Percentiles rank a stretch among this genome's conserved stretches.
These are phyloP conservation scores for Nannizzia gypsea DNA, from an alignment of 2,329 filamentous ascomycete genomes.

Conservation along the genomic window DNA sequence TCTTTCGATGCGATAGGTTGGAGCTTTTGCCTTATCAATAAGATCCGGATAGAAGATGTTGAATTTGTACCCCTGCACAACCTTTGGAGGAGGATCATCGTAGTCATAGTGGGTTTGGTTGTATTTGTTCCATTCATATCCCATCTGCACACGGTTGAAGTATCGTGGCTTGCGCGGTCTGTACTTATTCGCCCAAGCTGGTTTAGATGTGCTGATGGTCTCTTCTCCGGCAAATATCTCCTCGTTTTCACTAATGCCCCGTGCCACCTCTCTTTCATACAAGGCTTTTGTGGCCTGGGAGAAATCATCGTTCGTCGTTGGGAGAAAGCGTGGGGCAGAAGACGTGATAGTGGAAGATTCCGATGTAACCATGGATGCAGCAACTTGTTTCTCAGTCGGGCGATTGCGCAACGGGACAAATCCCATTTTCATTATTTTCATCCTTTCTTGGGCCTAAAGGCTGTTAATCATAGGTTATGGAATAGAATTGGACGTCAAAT, in stretches of 20 bases:
- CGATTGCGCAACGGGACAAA: constrained; percentile 52
- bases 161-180: constrained; percentile 85
- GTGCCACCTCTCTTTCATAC: constrained; percentile 85
- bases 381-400: constrained; percentile 23
- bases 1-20: constrained; percentile 89
- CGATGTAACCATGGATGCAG: constrained; percentile 23
- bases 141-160: constrained; percentile 97
- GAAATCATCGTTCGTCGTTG: constrained; percentile 61
- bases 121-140: constrained; percentile 99
- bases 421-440: constrained; percentile 51
- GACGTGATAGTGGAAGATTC: constrained; percentile 31
- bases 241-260: constrained; percentile 84
- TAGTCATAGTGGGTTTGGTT: constrained; percentile 99
- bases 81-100: constrained; percentile 93
- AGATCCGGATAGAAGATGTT: constrained; percentile 98
- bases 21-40: constrained; percentile 86
- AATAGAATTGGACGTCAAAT: too few relatives aligned
- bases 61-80: constrained; percentile 98
- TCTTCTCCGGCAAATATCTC: constrained; percentile 92
- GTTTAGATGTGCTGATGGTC: constrained; percentile 53
- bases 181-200: constrained; percentile 74
- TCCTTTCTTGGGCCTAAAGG: constrained; percentile 42
- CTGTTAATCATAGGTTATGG: neutral
- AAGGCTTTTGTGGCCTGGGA: constrained; percentile 77
- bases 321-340: constrained; percentile 57